Percentiles rank a stretch among this genome's conserved stretches.
Evolutionary conservation across 176 grass and related monocot genomes (phyloP).

Genomic region (Saccharum spontaneum): DNA sequence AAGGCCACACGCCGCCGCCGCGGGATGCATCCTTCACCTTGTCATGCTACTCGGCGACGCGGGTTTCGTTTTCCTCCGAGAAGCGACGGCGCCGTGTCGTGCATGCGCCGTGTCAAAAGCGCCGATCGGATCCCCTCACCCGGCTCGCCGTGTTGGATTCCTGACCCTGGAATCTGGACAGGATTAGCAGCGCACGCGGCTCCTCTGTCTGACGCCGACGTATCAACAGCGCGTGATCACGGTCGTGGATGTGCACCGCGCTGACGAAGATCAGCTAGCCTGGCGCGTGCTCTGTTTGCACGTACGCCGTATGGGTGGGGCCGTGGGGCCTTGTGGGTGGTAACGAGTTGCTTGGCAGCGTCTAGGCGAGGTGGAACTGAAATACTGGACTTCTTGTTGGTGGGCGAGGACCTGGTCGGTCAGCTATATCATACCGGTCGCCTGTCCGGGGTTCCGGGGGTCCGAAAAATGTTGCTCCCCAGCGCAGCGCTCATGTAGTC

Average conservation of each 20-base stretch:
- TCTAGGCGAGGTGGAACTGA: too few species aligned
- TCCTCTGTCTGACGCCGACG: not conserved
- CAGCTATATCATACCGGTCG: not conserved
- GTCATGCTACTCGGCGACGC: too few species aligned
- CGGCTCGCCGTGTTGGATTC: not conserved
- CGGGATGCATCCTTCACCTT: too few species aligned
- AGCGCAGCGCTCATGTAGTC: not conserved
- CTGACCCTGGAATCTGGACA: not conserved
- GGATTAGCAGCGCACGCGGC: not conserved
- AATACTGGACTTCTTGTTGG: too few species aligned
- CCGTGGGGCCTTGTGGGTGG: too few species aligned
- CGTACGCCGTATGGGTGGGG: too few species aligned
- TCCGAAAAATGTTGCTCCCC: not conserved
- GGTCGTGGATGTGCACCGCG: not conserved
- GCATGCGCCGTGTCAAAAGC: too few species aligned
- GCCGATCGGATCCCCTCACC: not conserved
- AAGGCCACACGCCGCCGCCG: too few species aligned
- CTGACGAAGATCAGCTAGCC: not conserved
- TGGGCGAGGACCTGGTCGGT: not conserved
- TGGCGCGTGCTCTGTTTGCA: too few species aligned
- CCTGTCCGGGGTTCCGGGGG: not conserved
- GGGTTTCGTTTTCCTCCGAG: too few species aligned
- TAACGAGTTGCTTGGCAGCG: too few species aligned
- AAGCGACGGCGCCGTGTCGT: too few species aligned
- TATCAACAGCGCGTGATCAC: not conserved